Conservation (phyloP, 2,329 filamentous ascomycete genomes). For the Amesomyces nigricolor region DNA sequence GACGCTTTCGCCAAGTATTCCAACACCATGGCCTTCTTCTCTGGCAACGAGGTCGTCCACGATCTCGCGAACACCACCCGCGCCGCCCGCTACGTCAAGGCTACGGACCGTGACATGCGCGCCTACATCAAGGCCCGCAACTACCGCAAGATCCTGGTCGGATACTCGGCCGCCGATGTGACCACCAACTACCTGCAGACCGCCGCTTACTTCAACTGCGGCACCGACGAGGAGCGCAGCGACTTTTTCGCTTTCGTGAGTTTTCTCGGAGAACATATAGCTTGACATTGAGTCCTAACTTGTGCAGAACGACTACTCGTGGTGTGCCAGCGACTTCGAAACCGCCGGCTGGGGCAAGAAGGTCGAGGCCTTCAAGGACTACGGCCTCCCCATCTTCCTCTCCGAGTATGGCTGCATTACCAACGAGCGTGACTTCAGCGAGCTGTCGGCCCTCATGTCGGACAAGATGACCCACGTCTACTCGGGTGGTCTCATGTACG, state of each 20-base stretch:
- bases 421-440: constrained; percentile 75
- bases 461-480: constrained; percentile 80
- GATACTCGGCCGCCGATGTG: constrained; percentile 76
- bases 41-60: constrained; percentile 77
- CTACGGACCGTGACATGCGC: constrained; percentile 70
- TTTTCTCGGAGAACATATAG: background rate
- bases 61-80: constrained; percentile 56
- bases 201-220: constrained; percentile 91
- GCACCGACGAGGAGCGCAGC: constrained; percentile 72
- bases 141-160: constrained; percentile 63
- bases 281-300: background rate
- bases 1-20: constrained; percentile 76
- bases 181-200: constrained; percentile 79
- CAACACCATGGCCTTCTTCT: constrained; percentile 86
- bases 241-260: constrained; percentile 76
- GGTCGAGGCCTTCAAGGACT: constrained; percentile 79
- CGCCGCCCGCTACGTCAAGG: constrained; percentile 70
- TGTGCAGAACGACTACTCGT: constrained; percentile 72
- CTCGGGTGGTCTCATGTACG: constrained; percentile 94
- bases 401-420: constrained; percentile 90
- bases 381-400: constrained; percentile 86
- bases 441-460: constrained; percentile 75
- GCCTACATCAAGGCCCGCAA: constrained; percentile 59
- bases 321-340: constrained; percentile 68
- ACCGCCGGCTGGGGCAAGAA: constrained; percentile 79